Base-by-base conservation (phyloP, 352 stramenopile species). In the Saprolegnia diclina region DNA sequence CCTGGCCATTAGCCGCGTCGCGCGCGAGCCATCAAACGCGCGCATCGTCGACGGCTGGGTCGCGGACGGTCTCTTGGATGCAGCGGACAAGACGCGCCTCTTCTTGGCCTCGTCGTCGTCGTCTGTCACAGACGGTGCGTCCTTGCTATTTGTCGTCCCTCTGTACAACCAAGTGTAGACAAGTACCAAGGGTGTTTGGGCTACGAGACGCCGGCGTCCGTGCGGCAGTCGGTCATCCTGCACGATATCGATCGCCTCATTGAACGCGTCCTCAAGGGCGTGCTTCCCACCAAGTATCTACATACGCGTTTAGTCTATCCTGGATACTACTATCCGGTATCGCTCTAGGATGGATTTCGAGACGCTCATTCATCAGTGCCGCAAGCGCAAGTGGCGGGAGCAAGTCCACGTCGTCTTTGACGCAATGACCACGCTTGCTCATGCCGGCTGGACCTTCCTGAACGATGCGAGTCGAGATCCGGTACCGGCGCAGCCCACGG, bases 331-430 rank as follows among this genome's bases (percentile, higher is more conserved):
- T n/a, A n/a, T n/a, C n/a, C n/a, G n/a, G n/a, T n/a, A 57, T 44
- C 16, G 37, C 14, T 26, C 1, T 64, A 92, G 84, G 19, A 87
- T 86, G 57, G 84, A 92, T 64, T 92, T 90, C 54, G 84, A 92
- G 71, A 92, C 84, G 32, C 72, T 92, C 18, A 87, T 92, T 44
- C 84, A 92, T 37, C 84, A 92, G 53, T 92, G 84, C 62, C 82
- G 84, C 14, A 92, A 92, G 71, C 77, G 84, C 6, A 92, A 92
- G 63, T 92, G 84, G 84, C 90, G 88, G 46, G 78, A 92, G 37
- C 79, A 89, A 54, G 73, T 91, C 13, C 66, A 65, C 4, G 70
- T 87, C 19, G 86, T 89, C 72, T 68, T 90, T 21, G 66, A 85
- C 13, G 78, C 77, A 0, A 90, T 92, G 79, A 69, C 72, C 5